Evolutionary conservation across 2,329 filamentous ascomycete genomes (phyloP).

Genomic region (Blastomyces gilchristii): DNA sequence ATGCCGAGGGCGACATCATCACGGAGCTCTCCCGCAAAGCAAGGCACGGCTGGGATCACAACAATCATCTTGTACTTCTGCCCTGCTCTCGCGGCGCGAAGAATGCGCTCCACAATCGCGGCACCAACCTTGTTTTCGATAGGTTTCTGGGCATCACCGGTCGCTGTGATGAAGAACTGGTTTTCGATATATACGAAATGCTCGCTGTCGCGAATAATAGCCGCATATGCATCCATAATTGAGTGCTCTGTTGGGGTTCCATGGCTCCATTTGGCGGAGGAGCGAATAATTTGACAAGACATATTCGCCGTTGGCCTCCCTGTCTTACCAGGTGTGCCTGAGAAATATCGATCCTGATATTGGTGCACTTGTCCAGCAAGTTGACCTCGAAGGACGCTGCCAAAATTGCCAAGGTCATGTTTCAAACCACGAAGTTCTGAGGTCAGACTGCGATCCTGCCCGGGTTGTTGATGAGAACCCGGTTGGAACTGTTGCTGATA

Average conservation of each 20-base stretch:
- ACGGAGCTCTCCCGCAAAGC: slow-evolving; percentile 84
- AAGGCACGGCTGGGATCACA: slow-evolving; percentile 81
- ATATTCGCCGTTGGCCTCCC: slow-evolving; percentile 25
- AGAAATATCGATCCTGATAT: slow-evolving; percentile 31
- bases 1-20: slow-evolving; percentile 77
- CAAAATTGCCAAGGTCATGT: slow-evolving; percentile 30
- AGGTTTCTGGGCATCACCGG: slow-evolving; percentile 65
- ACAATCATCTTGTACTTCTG: slow-evolving; percentile 88
- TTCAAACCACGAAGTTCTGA: slow-evolving; percentile 28
- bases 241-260: slow-evolving; percentile 59
- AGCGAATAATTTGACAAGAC: slow-evolving; percentile 72
- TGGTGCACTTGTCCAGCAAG: slow-evolving; percentile 36
- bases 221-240: slow-evolving; percentile 74
- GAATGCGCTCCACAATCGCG: slow-evolving; percentile 82
- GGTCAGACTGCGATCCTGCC: slow-evolving; percentile 23
- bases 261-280: slow-evolving; percentile 59
- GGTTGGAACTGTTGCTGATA: slow-evolving; percentile 22
- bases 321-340: slow-evolving; percentile 12
- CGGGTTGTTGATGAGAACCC: slow-evolving; percentile 23
- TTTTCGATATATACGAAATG: slow-evolving; percentile 98
- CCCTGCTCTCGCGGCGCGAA: slow-evolving; percentile 67
- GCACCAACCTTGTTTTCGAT: slow-evolving; percentile 77
- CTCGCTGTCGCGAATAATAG: slow-evolving; percentile 66
- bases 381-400: slow-evolving; percentile 31
- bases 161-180: slow-evolving; percentile 96